Evolutionary conservation across 768 basidiomycete species (phyloP), one percentile per base, ranked within the genome.

Genomic region (Naematelia encephala): DNA sequence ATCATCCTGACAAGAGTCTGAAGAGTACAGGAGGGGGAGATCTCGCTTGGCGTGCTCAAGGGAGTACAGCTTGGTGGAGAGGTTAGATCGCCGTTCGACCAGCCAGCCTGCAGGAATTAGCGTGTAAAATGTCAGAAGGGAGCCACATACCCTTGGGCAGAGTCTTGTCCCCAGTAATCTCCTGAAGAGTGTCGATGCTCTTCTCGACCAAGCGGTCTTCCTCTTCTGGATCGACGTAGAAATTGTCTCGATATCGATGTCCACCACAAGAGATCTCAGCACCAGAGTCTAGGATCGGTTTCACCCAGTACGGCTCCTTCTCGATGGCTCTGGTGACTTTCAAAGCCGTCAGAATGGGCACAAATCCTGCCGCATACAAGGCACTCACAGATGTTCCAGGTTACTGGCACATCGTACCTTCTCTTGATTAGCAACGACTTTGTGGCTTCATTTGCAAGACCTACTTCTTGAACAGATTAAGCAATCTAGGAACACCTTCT

Each of bases 151-250:
- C 68, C 30, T 59, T 56, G 4, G 68, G 68, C 21, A 69, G 23
- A 2, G 60, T 60, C 47, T 62, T 65, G 52, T 70, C 66, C 25
- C 68, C 68, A 0, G 66, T 68, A 11, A 68, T 51, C 48, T 64
- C 55, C 45, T 73, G 58, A 50, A 75, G 64, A 11, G 54, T 62
- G 12, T 60, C 65, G 54, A 75, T 63, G n/a, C 64, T 62, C 42
- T 61, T 54, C 23, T 65, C 52, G 43, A 75, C 69, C 30, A 63
- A 49, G 10, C 10, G 8, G 39, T 75, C 63, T 48, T 69, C 70
- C 19, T 60, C 66, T 30, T 61, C 64, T 2, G 70, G 68, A 11
- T 51, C 39, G 11, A 63, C 53, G 43, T 61, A 46, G n/a, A 63
- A 29, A 43, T 72, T 53, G 51, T 71, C 62, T 16, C 58, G 43